A percentile compares a stretch with the other conserved stretches of the same genome.
phyloP scores from a whole-genome alignment of 139 green algal genomes.

The Chlorella sp. region DNA sequence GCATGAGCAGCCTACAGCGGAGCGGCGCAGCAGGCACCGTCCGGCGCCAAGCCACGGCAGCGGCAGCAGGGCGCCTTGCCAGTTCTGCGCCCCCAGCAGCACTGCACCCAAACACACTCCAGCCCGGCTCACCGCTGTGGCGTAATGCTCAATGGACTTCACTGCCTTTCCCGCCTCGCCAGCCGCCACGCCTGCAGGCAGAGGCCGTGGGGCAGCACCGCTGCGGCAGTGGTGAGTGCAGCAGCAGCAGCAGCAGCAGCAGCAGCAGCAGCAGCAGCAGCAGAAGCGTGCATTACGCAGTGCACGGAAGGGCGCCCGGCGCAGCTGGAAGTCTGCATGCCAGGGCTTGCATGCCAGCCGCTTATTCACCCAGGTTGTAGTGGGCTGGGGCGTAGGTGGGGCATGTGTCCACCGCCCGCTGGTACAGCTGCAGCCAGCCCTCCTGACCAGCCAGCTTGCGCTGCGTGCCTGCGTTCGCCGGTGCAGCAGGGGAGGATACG shows the following conservation, averaged over 20 bases:
- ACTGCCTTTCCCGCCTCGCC: slow-evolving; percentile 38
- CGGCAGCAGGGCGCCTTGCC: too few species aligned
- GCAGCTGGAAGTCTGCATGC: too few species aligned
- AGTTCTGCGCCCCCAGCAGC: too few species aligned
- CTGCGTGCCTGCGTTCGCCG: slow-evolving; percentile 59
- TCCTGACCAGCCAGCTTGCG: slow-evolving; percentile 70
- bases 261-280: background rate
- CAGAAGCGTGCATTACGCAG: background rate
- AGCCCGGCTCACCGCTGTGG: slow-evolving; percentile 39
- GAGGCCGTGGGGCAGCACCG: too few species aligned
- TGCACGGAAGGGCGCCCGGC: too few species aligned
- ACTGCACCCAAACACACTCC: background rate
- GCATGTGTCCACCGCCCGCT: slow-evolving; percentile 44
- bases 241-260: too few species aligned
- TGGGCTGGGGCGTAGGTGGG: slow-evolving; percentile 66
- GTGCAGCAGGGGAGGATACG: background rate
- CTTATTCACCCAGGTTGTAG: slow-evolving; percentile 88
- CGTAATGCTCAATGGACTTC: slow-evolving; percentile 55
- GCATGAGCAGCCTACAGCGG: too few species aligned
- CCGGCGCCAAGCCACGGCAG: too few species aligned
- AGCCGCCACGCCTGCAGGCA: slow-evolving; percentile 51
- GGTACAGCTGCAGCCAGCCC: slow-evolving; percentile 30
- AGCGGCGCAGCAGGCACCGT: too few species aligned
- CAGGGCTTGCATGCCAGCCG: too few species aligned
- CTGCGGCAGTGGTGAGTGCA: too few species aligned